Percentiles rank a stretch among this genome's conserved stretches.
Evolutionary conservation across 2,329 filamentous ascomycete genomes (phyloP).

Genomic region (Aspergillus fumigatus): DNA sequence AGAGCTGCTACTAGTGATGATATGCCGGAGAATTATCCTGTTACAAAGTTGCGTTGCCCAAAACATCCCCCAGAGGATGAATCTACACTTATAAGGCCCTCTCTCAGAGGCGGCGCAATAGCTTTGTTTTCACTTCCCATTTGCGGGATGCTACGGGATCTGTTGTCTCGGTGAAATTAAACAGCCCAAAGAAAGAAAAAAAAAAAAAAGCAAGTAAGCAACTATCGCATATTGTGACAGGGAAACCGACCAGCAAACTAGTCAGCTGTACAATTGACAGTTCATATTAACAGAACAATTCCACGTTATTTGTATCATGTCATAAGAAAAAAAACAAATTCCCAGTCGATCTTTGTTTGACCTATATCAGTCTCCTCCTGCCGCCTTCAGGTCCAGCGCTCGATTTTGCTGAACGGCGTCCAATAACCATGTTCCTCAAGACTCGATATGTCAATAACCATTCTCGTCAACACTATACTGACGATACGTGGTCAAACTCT

Average conservation of each 20-base stretch:
- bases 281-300: background rate
- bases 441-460: constrained; percentile 13
- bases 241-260: background rate
- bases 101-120: background rate
- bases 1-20: background rate
- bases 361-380: background rate
- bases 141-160: background rate
- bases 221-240: background rate
- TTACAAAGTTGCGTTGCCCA: background rate
- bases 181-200: background rate
- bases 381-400: background rate
- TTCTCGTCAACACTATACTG: constrained; percentile 23
- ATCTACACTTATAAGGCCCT: background rate
- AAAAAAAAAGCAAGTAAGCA: too few species aligned
- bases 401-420: background rate
- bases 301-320: background rate
- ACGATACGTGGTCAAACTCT: constrained; percentile 24
- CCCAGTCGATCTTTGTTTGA: background rate
- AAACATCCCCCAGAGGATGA: background rate
- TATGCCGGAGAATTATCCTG: background rate
- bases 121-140: background rate
- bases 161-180: background rate
- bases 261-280: background rate
- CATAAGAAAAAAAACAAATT: background rate
- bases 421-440: background rate